Percentiles rank a stretch among this genome's conserved stretches.
phyloP scores from a whole-genome alignment of 345 rosid species.

The Eucalyptus fibrosa region DNA sequence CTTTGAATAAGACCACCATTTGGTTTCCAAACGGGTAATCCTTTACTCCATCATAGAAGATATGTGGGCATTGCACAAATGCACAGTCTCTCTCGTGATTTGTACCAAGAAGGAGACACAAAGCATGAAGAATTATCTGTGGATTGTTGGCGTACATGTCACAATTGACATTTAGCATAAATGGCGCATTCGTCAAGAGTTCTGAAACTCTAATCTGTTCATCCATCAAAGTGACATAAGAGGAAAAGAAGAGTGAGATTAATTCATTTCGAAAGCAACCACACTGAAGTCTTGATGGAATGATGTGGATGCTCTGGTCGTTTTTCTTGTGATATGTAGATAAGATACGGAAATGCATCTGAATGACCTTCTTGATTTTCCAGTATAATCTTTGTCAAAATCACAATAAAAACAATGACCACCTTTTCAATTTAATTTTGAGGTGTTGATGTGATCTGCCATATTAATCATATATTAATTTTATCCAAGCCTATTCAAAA shows the following conservation, averaged over 20 bases:
- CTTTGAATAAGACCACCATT: conserved; percentile 3
- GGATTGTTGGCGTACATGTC: conserved; percentile 57
- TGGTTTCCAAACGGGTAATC: conserved; percentile 11
- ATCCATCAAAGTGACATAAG: not conserved
- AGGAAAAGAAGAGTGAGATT: not conserved
- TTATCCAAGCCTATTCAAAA: not conserved
- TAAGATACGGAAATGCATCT: conserved; percentile 32
- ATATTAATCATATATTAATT: not conserved
- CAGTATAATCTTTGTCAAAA: conserved; percentile 24
- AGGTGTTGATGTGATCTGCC: not conserved
- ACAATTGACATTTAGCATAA: conserved; percentile 64
- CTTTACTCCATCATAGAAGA: not conserved
- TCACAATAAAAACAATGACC: not conserved
- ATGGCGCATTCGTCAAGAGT: conserved; percentile 56
- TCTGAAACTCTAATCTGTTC: conserved; percentile 57
- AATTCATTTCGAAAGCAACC: too few species aligned
- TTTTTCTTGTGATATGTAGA: conserved; percentile 54
- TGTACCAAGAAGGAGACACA: conserved; percentile 26
- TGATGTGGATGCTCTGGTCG: conserved; percentile 12
- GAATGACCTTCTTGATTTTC: conserved; percentile 19
- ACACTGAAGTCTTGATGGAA: not conserved
- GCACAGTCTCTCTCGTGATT: not conserved
- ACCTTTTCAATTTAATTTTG: not conserved
- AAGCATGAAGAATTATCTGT: conserved; percentile 26
- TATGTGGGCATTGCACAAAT: conserved; percentile 18